phyloP scores from a whole-genome alignment of 176 grass and related monocot species.

The Eleusine coracana region DNA sequence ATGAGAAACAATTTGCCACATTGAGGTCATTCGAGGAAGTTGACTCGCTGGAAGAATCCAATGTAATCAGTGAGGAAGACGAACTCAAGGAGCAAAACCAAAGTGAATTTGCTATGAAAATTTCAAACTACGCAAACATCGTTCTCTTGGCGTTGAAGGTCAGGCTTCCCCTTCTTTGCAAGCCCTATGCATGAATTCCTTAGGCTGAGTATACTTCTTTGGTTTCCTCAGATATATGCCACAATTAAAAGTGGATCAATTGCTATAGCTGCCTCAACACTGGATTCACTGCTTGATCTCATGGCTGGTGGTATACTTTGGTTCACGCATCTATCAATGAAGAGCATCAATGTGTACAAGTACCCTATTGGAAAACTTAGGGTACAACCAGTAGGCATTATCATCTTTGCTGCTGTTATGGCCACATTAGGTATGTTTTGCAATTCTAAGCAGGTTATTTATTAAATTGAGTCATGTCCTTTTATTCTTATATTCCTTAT shows the following conservation, averaged over 20 bases:
- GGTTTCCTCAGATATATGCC: conserved; percentile 67
- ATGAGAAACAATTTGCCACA: conserved; percentile 87
- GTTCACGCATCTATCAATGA: conserved; percentile 99
- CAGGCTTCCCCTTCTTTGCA: background rate
- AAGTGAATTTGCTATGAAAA: conserved; percentile 91
- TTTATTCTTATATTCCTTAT: background rate
- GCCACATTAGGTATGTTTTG: conserved; percentile 83
- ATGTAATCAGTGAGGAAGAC: conserved; percentile 56
- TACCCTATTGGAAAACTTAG: conserved; percentile 95
- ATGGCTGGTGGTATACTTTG: conserved; percentile 97
- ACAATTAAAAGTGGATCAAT: conserved; percentile 93
- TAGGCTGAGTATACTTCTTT: conserved; percentile 15
- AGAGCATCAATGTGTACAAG: conserved; percentile 83
- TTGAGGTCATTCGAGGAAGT: conserved; percentile 82
- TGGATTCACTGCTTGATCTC: conserved; percentile 90
- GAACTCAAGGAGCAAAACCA: conserved; percentile 69
- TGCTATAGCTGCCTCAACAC: conserved; percentile 92
- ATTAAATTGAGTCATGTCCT: background rate
- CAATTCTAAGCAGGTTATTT: background rate
- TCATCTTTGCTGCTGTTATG: conserved; percentile 92
- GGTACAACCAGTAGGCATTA: conserved; percentile 91
- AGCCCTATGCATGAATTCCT: background rate
- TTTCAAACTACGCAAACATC: conserved; percentile 93
- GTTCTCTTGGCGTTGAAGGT: conserved; percentile 88
- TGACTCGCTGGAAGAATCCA: conserved; percentile 58